Base-by-base conservation (phyloP, 2,329 filamentous ascomycete species). In the Cladobotryum protrusum region DNA sequence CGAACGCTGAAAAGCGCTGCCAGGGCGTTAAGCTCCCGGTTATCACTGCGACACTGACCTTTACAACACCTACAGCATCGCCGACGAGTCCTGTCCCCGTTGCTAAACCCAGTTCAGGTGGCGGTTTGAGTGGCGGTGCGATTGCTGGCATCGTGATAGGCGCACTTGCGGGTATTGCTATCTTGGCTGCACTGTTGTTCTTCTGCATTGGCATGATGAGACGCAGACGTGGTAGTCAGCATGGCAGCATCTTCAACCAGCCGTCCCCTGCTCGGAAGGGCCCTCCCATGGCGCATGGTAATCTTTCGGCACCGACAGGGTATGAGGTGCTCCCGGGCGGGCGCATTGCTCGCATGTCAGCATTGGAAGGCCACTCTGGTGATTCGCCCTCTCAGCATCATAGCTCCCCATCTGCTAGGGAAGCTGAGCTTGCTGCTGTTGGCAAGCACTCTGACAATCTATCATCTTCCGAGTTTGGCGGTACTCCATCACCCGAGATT, bases 271-370 rank as follows among this genome's bases (percentile, higher is more conserved):
- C 78, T n/a, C 71, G 81, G 51, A 75, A 72, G 57, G 75, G 73
- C 1, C 69, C 70, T 0, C 57, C 66, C 7, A 70, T 73, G 57
- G 56, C 67, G 7, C 74, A 76, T 54, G 58, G 61, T 33, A 63
- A 63, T 47, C 57, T 59, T 36, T 62, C 54, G 4, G 62, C 69
- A 2, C 69, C 74, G 3, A 71, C 74, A 56, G 84, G 81, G 37
- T 87, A 88, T 56, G 86, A 89, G 59, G 79, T 90, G 14, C 76
- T 95, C 11, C 88, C 90, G 5, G 91, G 90, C 40, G 90, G 89
- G 29, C 85, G 93, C 54, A 93, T 99, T 52, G 89, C 93, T 36
- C 85, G 93, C 49, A 97, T 99, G 93, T 91, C 92, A 36, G 93
- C 93, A 33, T 70, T 99, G 47, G 92, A 96, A 69, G 85, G 83